phyloP scores from a whole-genome alignment of 768 basidiomycete species.

The Sistotremastrum suecicum region DNA sequence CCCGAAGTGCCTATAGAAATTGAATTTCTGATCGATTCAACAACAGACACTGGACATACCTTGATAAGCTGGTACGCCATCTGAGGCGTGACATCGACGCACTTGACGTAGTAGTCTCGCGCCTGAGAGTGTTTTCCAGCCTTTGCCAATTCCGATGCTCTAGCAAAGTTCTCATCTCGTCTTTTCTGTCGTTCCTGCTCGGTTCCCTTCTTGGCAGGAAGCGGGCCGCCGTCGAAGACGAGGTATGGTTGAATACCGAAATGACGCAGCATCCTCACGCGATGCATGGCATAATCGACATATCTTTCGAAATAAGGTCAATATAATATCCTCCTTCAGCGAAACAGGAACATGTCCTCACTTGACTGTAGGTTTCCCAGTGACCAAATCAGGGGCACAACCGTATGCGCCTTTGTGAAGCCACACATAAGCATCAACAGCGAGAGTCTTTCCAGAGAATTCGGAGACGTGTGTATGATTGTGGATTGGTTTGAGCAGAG shows the following conservation, averaged over 20 bases:
- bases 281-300: conserved; percentile 92
- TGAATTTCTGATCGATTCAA: not conserved
- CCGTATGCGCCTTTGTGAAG: conserved; percentile 78
- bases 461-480: conserved; percentile 64
- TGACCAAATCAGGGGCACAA: conserved; percentile 84
- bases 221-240: conserved; percentile 92
- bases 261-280: conserved; percentile 74
- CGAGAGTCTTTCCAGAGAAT: conserved; percentile 71
- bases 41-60: conserved; percentile 27
- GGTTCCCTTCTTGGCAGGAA: conserved; percentile 88
- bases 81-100: conserved; percentile 88
- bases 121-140: conserved; percentile 75
- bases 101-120: conserved; percentile 79
- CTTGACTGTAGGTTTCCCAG: conserved; percentile 72
- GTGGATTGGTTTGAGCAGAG: conserved; percentile 84
- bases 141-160: conserved; percentile 55
- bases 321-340: too few species aligned
- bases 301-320: conserved; percentile 38
- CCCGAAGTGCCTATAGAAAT: conserved; percentile 58
- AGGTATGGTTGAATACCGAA: conserved; percentile 78
- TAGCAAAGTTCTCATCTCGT: conserved; percentile 63
- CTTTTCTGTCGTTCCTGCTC: conserved; percentile 66
- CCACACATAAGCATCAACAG: conserved; percentile 94
- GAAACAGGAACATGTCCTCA: conserved; percentile 24
- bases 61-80: conserved; percentile 98